A percentile compares a stretch with the other conserved stretches of the same genome.
Conservation (phyloP, 2,329 filamentous ascomycete genomes). For the Fusarium penzigii region DNA sequence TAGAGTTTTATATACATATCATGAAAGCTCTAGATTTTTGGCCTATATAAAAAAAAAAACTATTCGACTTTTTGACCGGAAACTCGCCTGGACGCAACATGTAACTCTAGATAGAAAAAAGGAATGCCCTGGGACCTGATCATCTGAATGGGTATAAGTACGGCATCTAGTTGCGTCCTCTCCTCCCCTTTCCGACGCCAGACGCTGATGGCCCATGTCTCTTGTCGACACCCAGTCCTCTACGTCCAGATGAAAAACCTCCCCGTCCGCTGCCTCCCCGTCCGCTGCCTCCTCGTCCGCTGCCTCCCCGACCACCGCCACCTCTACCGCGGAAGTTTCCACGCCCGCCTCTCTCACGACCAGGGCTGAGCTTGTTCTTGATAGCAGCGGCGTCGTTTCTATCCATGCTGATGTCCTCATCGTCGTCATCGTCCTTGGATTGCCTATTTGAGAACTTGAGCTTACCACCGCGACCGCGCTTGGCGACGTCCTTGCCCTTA, state of each 20-base stretch:
- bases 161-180: slow-evolving; percentile 34
- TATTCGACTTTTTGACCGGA: background rate
- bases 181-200: slow-evolving; percentile 45
- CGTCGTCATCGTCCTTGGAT: slow-evolving; percentile 45
- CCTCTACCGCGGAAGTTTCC: slow-evolving; percentile 33
- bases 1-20: background rate
- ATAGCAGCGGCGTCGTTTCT: slow-evolving; percentile 53
- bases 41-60: background rate
- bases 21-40: background rate
- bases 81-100: slow-evolving; percentile 19
- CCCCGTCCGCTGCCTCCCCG: slow-evolving; percentile 40
- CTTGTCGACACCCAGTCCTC: slow-evolving; percentile 54
- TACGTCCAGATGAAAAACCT: slow-evolving; percentile 45
- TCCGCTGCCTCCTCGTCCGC: slow-evolving; percentile 44
- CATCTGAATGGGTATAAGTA: slow-evolving; percentile 31
- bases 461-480: slow-evolving; percentile 65
- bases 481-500: slow-evolving; percentile 65
- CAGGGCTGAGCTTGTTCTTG: slow-evolving; percentile 50
- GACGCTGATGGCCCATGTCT: slow-evolving; percentile 41
- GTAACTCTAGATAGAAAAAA: slow-evolving; percentile 17
- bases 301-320: slow-evolving; percentile 36
- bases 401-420: slow-evolving; percentile 55
- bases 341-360: slow-evolving; percentile 40
- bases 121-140: slow-evolving; percentile 25
- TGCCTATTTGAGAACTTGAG: slow-evolving; percentile 71